A percentile compares a stretch with the other conserved stretches of the same genome.
Evolutionary conservation across 148 eudicot genomes (phyloP).

Genomic region (Arbutus unedo): DNA sequence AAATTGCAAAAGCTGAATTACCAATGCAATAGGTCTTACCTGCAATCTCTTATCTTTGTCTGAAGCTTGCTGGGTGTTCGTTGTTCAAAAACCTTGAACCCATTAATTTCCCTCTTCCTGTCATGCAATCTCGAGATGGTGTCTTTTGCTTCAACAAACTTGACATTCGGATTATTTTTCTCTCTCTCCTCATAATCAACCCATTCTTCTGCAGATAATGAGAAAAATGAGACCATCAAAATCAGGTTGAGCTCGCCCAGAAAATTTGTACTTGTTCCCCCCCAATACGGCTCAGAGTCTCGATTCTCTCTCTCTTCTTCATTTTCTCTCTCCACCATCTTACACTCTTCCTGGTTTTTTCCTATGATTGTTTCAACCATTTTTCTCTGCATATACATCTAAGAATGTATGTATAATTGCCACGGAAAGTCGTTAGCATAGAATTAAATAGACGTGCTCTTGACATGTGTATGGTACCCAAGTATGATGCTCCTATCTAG

Average conservation of each 20-base stretch:
- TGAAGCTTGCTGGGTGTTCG: conserved; percentile 1
- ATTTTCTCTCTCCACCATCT: conserved; percentile 9
- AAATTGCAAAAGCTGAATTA: too few relatives aligned
- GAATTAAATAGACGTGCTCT: background rate
- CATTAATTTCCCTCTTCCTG: conserved; percentile 22
- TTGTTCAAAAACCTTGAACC: conserved; percentile 13
- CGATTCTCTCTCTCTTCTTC: conserved; percentile 10
- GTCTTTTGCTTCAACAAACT: conserved; percentile 21
- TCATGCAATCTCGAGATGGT: conserved; percentile 21
- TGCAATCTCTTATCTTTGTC: conserved; percentile 38
- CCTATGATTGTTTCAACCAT: conserved; percentile 10
- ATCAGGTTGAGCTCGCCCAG: conserved; percentile 37
- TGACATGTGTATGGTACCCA: conserved; percentile 7
- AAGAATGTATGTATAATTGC: background rate
- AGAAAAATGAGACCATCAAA: conserved; percentile 33
- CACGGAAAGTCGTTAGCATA: background rate
- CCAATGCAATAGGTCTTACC: conserved; percentile 25
- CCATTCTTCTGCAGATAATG: conserved; percentile 32
- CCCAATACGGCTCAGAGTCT: background rate
- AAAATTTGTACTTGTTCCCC: conserved; percentile 16
- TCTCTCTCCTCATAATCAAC: conserved; percentile 31
- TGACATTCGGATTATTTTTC: conserved; percentile 17
- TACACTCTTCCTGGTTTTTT: background rate
- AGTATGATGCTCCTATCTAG: background rate
- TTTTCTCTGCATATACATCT: background rate